Base-by-base conservation (phyloP, 176 grass and related monocot genomes). In the Avena sativa region DNA sequence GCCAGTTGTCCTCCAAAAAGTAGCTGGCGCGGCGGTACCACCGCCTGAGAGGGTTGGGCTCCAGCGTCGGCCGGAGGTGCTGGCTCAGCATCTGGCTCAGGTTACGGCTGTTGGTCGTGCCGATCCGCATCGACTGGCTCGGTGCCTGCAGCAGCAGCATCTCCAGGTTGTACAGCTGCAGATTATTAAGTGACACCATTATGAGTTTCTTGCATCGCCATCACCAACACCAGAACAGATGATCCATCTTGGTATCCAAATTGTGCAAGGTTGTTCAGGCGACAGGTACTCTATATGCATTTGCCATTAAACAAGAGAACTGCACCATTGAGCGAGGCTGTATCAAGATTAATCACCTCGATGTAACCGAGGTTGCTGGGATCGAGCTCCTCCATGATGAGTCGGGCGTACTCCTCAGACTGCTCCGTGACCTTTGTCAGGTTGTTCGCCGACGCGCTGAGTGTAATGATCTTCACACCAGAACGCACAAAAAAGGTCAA, bases 321-420 rank as follows among this genome's bases (percentile, higher is more conserved):
- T 16, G 52, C 52, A 15, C 15, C 52, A 56, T 17, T 56, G 52
- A 53, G 12, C 15, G 13, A 56, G 52, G 15, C 15, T 19, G 52
- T 15, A 17, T 56, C 52, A 56, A 6, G 16, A 17, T 56, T 56
- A 58, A 58, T 19, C 56, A 93, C 91, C 92, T 96, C 96, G 66
- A 98, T 94, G 88, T 98, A 98, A 47, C 96, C 96, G 6, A 92
- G 76, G 71, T 93, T 93, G 28, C 57, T 76, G 2, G 96, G 93
- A 77, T 98, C 96, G 2, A 98, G 88, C 88, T 98, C 96, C 88
- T 98, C 96, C 96, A 98, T 98, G 87, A 98, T 98, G 44, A 98
- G 92, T 2, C 92, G 90, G 12, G 93, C 92, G 83, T 98, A 98
- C 82, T 98, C 96, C 58, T 90, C 96, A 0, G 92, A 28, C n/a